phyloP scores from a whole-genome alignment of 225 moss, liverwort and hornwort genomes.

The Straminergon stramineum region DNA sequence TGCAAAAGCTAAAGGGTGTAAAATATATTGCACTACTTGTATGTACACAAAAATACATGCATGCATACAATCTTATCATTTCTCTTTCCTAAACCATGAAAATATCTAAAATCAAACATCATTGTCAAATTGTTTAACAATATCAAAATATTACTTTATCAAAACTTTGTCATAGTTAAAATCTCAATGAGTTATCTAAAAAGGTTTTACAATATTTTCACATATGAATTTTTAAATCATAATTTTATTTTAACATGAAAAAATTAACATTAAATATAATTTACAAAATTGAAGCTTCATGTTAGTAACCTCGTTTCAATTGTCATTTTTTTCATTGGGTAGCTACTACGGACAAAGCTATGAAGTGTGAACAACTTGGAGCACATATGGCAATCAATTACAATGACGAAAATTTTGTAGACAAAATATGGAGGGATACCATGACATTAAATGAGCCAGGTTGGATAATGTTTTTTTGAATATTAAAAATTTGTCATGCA shows the following conservation, averaged over 20 bases:
- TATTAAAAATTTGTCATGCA: too few relatives aligned
- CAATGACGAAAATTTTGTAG: conserved; percentile 31
- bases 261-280: not conserved
- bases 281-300: not conserved
- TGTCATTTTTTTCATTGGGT: not conserved
- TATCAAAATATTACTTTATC: not conserved
- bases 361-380: conserved; percentile 21
- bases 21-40: conserved; percentile 42
- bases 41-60: not conserved
- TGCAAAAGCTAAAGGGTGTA: conserved; percentile 38
- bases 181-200: not conserved
- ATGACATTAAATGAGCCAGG: conserved; percentile 7
- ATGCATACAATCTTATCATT: not conserved
- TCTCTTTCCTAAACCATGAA: too few relatives aligned
- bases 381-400: conserved; percentile 36
- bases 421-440: conserved; percentile 19
- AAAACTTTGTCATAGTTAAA: not conserved
- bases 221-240: too few relatives aligned
- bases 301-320: not conserved
- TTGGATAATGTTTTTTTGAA: not conserved
- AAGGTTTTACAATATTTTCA: not conserved
- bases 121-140: not conserved
- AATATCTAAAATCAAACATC: not conserved
- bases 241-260: too few relatives aligned
- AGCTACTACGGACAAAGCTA: conserved; percentile 10